These are phyloP conservation scores for Acanthamoeba triangularis DNA, from an alignment of 208 protist species.

Conservation along the genomic window DNA sequence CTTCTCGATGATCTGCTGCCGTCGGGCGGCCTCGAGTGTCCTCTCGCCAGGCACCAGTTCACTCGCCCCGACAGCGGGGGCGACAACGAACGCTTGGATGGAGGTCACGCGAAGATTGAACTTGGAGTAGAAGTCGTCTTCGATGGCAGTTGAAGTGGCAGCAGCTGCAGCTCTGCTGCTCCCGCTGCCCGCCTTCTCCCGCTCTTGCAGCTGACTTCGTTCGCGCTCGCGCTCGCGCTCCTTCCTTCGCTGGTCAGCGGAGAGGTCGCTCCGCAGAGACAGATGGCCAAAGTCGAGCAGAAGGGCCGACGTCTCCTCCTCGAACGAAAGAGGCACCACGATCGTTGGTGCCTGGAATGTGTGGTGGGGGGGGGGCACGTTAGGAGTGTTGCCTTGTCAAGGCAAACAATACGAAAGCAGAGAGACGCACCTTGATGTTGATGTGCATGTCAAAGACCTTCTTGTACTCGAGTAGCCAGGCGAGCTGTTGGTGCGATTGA, in stretches of 20 bases:
- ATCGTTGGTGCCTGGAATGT: slow-evolving; percentile 54
- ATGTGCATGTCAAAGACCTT: slow-evolving; percentile 30
- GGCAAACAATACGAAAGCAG: not conserved
- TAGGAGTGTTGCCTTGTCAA: too few species aligned
- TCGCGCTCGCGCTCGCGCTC: not conserved
- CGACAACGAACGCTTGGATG: slow-evolving; percentile 26
- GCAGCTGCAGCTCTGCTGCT: not conserved
- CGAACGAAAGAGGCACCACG: slow-evolving; percentile 50
- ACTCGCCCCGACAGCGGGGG: too few species aligned
- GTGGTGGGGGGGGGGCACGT: not conserved
- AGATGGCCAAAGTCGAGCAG: slow-evolving; percentile 67
- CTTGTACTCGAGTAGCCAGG: slow-evolving; percentile 72
- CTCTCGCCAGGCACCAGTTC: not conserved
- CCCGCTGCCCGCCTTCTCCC: not conserved
- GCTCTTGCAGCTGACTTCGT: not conserved
- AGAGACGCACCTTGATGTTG: slow-evolving; percentile 54
- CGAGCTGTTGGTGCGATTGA: slow-evolving; percentile 37
- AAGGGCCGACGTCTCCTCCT: slow-evolving; percentile 13
- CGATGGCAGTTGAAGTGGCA: not conserved
- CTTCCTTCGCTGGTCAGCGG: slow-evolving; percentile 20
- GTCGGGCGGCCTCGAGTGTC: not conserved
- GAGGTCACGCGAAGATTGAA: slow-evolving; percentile 66
- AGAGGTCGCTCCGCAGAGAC: slow-evolving; percentile 58
- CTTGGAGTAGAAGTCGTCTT: slow-evolving; percentile 73
- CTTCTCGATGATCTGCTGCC: slow-evolving; percentile 49